phyloP scores from a whole-genome alignment of 2,329 filamentous ascomycete species.

The Paraphaeosphaeria minitans region DNA sequence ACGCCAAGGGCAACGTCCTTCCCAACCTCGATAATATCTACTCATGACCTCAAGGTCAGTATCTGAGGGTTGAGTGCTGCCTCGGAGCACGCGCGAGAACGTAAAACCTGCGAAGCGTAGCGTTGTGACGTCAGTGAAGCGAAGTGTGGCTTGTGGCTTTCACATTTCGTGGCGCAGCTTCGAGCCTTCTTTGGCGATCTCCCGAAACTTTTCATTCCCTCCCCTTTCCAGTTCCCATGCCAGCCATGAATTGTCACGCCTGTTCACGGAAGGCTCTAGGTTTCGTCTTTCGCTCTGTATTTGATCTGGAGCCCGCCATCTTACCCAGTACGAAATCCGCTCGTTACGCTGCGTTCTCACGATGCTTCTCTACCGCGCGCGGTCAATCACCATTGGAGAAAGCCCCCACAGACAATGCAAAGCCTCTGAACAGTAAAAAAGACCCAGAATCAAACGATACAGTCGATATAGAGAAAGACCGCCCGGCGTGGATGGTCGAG shows the following conservation, averaged over 20 bases:
- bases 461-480: slow-evolving; percentile 18
- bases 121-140: background rate
- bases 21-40: slow-evolving; percentile 10
- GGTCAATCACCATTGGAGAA: slow-evolving; percentile 9
- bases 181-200: background rate
- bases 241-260: slow-evolving; percentile 36
- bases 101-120: background rate
- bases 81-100: background rate
- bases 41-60: slow-evolving; percentile 5
- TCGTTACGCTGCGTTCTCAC: slow-evolving; percentile 15
- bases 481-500: slow-evolving; percentile 72
- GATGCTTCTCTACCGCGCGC: slow-evolving; percentile 22
- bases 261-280: slow-evolving; percentile 31
- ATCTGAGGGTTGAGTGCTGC: slow-evolving; percentile 2
- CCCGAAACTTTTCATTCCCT: background rate
- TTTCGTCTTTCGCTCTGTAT: slow-evolving; percentile 29
- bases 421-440: slow-evolving; percentile 41
- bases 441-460: slow-evolving; percentile 20
- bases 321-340: slow-evolving; percentile 11
- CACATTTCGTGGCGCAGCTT: background rate
- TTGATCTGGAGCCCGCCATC: slow-evolving; percentile 7
- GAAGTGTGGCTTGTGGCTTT: background rate
- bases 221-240: background rate
- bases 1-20: slow-evolving; percentile 15
- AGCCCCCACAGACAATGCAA: background rate